phyloP scores from a whole-genome alignment of 2,329 filamentous ascomycete genomes.

The Xylaria polymorpha region DNA sequence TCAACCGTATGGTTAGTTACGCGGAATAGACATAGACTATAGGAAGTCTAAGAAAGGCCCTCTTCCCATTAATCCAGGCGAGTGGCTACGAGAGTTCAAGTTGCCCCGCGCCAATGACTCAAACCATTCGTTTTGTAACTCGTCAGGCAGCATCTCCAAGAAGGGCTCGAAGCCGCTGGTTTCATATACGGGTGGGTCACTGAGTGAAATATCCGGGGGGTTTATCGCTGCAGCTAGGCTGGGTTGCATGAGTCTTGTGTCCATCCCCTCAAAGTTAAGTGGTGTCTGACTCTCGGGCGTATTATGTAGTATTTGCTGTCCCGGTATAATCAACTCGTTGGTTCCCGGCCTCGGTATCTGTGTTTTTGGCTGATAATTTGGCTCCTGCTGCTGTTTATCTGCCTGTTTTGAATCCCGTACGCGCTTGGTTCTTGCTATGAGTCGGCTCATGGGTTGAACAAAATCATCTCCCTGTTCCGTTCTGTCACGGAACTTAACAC shows the following conservation, averaged over 20 bases:
- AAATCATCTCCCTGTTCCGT: conserved; percentile 36
- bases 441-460: conserved; percentile 34
- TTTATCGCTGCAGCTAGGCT: neutral
- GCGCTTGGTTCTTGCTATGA: conserved; percentile 33
- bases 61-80: conserved; percentile 1
- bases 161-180: conserved; percentile 32
- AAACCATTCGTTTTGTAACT: conserved; percentile 32
- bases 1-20: neutral
- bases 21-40: neutral
- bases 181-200: conserved; percentile 9
- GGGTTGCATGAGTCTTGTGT: conserved; percentile 10
- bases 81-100: neutral
- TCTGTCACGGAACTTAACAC: conserved; percentile 32
- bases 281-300: conserved; percentile 7
- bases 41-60: conserved; percentile 22
- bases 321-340: conserved; percentile 9
- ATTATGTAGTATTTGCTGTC: conserved; percentile 16
- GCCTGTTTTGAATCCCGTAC: conserved; percentile 32
- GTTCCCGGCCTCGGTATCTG: neutral
- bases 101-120: conserved; percentile 17
- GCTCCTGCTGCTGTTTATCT: conserved; percentile 13
- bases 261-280: neutral
- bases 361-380: conserved; percentile 12
- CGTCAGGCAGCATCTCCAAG: conserved; percentile 31
- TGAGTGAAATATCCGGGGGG: conserved; percentile 4